Evolutionary conservation across 2,329 filamentous ascomycete species (phyloP).

Genomic region (Ascochyta fabae): DNA sequence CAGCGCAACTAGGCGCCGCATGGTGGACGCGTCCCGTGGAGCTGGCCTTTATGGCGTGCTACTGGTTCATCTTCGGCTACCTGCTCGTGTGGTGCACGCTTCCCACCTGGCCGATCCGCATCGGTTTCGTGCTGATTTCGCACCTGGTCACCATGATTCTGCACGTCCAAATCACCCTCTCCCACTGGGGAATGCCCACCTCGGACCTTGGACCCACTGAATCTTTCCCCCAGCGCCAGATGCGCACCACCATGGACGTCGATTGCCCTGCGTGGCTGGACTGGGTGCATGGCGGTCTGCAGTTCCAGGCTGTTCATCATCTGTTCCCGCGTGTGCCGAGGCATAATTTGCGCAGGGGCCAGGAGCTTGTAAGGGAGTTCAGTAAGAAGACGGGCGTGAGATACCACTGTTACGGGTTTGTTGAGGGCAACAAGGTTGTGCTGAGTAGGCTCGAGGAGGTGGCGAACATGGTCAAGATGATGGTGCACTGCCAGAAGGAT

Average conservation of each 20-base stretch:
- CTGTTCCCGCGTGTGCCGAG: constrained; percentile 82
- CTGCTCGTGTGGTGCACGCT: constrained; percentile 76
- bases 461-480: constrained; percentile 73
- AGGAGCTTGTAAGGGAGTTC: constrained; percentile 79
- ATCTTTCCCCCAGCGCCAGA: constrained; percentile 88
- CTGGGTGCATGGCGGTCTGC: constrained; percentile 85
- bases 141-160: constrained; percentile 82
- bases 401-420: constrained; percentile 85
- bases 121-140: constrained; percentile 78
- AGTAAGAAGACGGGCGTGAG: constrained; percentile 82
- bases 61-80: constrained; percentile 89
- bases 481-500: constrained; percentile 47
- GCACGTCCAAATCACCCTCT: constrained; percentile 89
- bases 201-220: constrained; percentile 82
- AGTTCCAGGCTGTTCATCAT: constrained; percentile 90
- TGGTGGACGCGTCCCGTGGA: constrained; percentile 88
- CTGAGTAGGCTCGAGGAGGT: constrained; percentile 79
- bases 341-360: constrained; percentile 79
- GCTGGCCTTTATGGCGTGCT: constrained; percentile 75
- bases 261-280: constrained; percentile 88
- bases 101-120: constrained; percentile 70
- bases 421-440: constrained; percentile 81
- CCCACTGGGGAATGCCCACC: constrained; percentile 93
- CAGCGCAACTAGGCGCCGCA: constrained; percentile 75
- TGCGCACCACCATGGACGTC: constrained; percentile 92